Evolutionary conservation across 768 basidiomycete genomes (phyloP), one percentile per base, ranked within the genome.

Genomic region (Basidioascus undulatus): DNA sequence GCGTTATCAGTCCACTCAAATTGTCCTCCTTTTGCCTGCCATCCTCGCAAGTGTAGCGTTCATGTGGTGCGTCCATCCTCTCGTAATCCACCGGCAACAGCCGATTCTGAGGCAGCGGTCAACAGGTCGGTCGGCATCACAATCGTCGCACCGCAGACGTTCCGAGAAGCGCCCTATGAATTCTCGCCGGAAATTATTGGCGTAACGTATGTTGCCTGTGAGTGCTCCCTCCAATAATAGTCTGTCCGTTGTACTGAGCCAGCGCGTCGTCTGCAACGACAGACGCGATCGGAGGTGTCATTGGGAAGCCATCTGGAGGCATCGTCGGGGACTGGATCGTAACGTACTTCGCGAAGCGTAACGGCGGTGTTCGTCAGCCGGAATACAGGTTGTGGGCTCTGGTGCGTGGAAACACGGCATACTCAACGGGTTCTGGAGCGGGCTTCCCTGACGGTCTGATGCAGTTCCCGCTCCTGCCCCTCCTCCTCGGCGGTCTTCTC

Each of bases 321-420:
- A 6, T 5, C 32, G 5, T 13, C 3, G 18, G 15, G 12, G 12
- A 16, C 23, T 40, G 23, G 16, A 24, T 35, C 13, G 18, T 21
- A 37, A 35, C 28, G 25, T 19, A 25, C 16, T 21, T 41, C 12
- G 35, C 55, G 55, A 37, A 37, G 23, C 19, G 39, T 25, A 48
- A 40, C 19, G 46, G 46, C 20, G 50, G 50, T 23, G 31, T 42
- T 25, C 45, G 50, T 16, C 30, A 49, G 38, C 50, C 50, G 15
- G 50, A 51, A 27, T 46, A 51, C 31, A 41, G 50, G 30, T 35
- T 43, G 1, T 51, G 40, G 34, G 47, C 45, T 24, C 37, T 52
- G 53, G 38, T 37, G 55, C 12, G 53, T 53, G 6, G 55, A 58
- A 40, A 58, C 55, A 13, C 47, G 56, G 5, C 47, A 54, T 1